Conservation (phyloP, 179 eudicot species). For the Corrigiola litoralis region DNA sequence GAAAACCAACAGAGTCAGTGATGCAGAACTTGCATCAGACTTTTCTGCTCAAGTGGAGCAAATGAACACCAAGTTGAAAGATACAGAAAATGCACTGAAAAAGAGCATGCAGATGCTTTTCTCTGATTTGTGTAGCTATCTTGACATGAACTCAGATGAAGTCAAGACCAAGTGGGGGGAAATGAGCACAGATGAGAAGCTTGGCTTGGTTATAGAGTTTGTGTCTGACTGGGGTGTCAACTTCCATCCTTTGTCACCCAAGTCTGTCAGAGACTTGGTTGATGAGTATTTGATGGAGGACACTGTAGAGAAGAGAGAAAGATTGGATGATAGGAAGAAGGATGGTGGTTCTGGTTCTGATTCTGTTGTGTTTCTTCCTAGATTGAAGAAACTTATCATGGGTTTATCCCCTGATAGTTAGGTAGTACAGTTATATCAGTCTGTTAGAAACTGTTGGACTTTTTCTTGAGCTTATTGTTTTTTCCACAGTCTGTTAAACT, state of each 20-base stretch:
- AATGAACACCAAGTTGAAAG: constrained; percentile 27
- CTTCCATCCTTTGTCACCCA: constrained; percentile 63
- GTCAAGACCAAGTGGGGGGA: constrained; percentile 37
- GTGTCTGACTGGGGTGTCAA: constrained; percentile 54
- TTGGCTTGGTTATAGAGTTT: constrained; percentile 49
- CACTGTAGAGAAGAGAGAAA: background rate
- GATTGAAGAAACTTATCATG: constrained; percentile 43
- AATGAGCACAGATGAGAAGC: constrained; percentile 47
- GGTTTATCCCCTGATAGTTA: constrained; percentile 14
- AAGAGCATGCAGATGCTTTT: constrained; percentile 50
- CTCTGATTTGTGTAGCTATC: constrained; percentile 42
- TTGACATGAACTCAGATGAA: constrained; percentile 31
- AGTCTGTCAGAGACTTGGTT: constrained; percentile 50
- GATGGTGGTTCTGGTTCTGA: background rate
- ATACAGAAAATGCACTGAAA: constrained; percentile 50
- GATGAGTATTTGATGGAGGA: constrained; percentile 39
- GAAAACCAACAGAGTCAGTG: constrained; percentile 11
- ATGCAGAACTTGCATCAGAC: constrained; percentile 31
- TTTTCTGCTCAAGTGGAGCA: constrained; percentile 42
- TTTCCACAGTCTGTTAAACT: no score
- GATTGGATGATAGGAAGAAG: background rate
- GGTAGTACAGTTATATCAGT: background rate
- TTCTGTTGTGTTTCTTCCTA: constrained; percentile 22
- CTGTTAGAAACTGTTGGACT: background rate
- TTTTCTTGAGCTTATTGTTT: no score